These are phyloP conservation scores for Somion occarium DNA, from an alignment of 1,284 basidiomycete genomes.

Conservation along the genomic window DNA sequence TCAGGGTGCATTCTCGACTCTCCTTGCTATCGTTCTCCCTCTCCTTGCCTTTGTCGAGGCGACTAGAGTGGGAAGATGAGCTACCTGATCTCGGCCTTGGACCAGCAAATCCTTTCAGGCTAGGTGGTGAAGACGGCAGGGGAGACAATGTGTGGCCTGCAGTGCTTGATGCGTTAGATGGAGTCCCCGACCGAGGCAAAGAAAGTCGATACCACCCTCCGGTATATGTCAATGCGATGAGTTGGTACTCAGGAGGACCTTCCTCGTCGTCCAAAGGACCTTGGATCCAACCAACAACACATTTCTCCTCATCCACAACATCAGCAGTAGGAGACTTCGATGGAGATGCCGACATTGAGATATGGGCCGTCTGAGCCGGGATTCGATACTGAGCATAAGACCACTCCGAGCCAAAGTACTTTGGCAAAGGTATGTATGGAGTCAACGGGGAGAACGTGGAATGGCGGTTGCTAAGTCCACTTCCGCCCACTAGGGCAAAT, in stretches of 20 bases:
- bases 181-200: conserved; percentile 46
- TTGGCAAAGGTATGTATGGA: conserved; percentile 79
- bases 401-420: conserved; percentile 92
- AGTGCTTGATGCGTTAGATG: conserved; percentile 21
- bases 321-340: conserved; percentile 56
- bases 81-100: conserved; percentile 47
- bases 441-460: conserved; percentile 74
- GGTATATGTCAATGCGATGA: conserved; percentile 81
- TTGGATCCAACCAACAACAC: conserved; percentile 81
- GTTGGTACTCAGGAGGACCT: conserved; percentile 54
- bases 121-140: conserved; percentile 36
- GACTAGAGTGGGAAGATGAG: conserved; percentile 42
- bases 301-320: conserved; percentile 76
- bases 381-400: conserved; percentile 92
- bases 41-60: conserved; percentile 58
- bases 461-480: conserved; percentile 69
- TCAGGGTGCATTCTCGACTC: conserved; percentile 58
- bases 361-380: conserved; percentile 77
- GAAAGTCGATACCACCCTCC: conserved; percentile 92
- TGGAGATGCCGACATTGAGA: conserved; percentile 60
- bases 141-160: conserved; percentile 13
- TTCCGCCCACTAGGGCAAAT: conserved; percentile 66
- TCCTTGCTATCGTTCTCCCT: conserved; percentile 51
- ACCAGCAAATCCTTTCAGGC: conserved; percentile 29
- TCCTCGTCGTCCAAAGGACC: conserved; percentile 40